A percentile compares a stretch with the other conserved stretches of the same genome.
Conservation (phyloP, 768 basidiomycete species). For the Fistulinella prunicolor region DNA sequence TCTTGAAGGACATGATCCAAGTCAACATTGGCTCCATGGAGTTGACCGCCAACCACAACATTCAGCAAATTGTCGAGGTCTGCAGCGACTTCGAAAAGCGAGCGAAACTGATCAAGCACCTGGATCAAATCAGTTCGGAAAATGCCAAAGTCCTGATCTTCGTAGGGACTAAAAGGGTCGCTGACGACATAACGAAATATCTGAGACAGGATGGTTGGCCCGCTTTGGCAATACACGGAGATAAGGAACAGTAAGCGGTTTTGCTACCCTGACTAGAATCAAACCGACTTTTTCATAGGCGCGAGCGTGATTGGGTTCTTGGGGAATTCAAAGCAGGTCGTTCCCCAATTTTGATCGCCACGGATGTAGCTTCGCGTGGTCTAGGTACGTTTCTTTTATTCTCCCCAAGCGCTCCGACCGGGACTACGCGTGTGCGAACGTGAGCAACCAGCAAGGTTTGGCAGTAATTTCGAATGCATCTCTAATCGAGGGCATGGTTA, state of each 20-base stretch:
- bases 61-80: slow-evolving; percentile 92
- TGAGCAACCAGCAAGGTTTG: slow-evolving; percentile 30
- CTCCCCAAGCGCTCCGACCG: slow-evolving; percentile 33
- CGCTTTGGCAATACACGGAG: slow-evolving; percentile 98
- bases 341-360: slow-evolving; percentile 96
- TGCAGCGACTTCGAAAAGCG: slow-evolving; percentile 98
- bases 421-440: slow-evolving; percentile 33
- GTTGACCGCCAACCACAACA: slow-evolving; percentile 96
- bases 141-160: slow-evolving; percentile 99
- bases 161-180: slow-evolving; percentile 95
- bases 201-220: slow-evolving; percentile 99
- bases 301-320: slow-evolving; percentile 99
- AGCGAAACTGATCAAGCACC: slow-evolving; percentile 91
- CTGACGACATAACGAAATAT: slow-evolving; percentile 98
- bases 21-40: slow-evolving; percentile 99
- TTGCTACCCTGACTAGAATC: background rate
- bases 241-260: slow-evolving; percentile 88
- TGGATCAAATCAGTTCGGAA: slow-evolving; percentile 93
- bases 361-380: slow-evolving; percentile 99
- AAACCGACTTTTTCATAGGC: slow-evolving; percentile 41
- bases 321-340: slow-evolving; percentile 98
- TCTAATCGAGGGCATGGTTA: slow-evolving; percentile 18
- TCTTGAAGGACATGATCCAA: slow-evolving; percentile 94
- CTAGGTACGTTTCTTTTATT: slow-evolving; percentile 79
- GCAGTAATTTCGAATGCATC: slow-evolving; percentile 23